Conservation (phyloP, 768 basidiomycete species). For the Tylopilus vinaceipallidus region DNA sequence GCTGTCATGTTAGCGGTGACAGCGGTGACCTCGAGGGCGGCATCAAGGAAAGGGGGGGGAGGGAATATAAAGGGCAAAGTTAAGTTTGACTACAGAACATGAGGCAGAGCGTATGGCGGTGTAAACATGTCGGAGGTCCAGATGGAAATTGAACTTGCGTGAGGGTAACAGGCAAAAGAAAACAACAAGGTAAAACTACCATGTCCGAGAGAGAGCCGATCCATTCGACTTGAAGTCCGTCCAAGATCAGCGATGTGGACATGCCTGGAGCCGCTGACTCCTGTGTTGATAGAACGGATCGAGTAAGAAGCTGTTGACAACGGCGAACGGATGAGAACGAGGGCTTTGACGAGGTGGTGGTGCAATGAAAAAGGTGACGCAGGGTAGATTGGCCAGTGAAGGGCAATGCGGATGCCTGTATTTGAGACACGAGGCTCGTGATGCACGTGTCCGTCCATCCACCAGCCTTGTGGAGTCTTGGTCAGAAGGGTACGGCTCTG, state of each 20-base stretch:
- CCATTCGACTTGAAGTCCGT: background rate
- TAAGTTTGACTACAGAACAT: background rate
- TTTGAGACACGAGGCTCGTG: too few relatives aligned
- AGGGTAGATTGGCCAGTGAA: background rate
- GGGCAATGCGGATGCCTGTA: background rate
- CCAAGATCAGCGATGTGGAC: background rate
- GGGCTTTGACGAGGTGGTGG: background rate
- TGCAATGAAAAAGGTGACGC: background rate
- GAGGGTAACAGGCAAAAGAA: too few relatives aligned
- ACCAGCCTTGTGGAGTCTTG: slow-evolving; percentile 6
- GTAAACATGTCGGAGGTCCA: too few relatives aligned
- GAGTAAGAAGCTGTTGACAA: too few relatives aligned
- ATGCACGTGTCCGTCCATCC: background rate
- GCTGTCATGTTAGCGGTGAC: too few relatives aligned
- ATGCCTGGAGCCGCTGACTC: background rate
- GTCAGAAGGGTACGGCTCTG: slow-evolving; percentile 2
- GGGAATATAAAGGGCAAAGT: background rate
- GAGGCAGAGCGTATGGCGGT: too few relatives aligned
- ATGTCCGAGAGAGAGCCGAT: background rate
- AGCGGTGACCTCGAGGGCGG: background rate
- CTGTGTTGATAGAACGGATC: too few relatives aligned
- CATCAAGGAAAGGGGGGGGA: background rate
- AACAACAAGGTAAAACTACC: too few relatives aligned
- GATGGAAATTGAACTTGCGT: too few relatives aligned
- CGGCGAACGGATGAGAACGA: background rate